Evolutionary conservation across 306 rosid species (phyloP).

Genomic region (Lagenaria siceraria): DNA sequence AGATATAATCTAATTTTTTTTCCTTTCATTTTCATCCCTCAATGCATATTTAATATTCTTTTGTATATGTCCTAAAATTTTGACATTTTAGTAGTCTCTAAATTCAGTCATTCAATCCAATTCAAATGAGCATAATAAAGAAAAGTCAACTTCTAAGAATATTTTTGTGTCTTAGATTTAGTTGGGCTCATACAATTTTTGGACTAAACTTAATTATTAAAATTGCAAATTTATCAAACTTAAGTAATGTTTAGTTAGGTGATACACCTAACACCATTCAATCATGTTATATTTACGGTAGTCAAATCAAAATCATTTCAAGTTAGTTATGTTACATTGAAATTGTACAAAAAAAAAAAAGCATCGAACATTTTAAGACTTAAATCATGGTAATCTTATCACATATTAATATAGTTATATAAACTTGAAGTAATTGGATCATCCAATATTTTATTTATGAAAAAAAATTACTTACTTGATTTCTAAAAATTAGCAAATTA

Average conservation of each 20-base stretch:
- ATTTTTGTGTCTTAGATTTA: neutral
- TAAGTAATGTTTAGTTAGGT: neutral
- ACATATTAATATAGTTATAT: neutral
- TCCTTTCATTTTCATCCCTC: too few relatives aligned
- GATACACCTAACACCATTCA: neutral
- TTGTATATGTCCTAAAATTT: neutral
- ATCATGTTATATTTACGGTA: neutral
- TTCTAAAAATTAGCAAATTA: neutral
- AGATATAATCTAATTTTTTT: too few relatives aligned
- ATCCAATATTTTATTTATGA: too few relatives aligned
- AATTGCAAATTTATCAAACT: neutral
- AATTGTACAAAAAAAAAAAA: too few relatives aligned
- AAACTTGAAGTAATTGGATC: too few relatives aligned
- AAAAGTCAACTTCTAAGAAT: neutral
- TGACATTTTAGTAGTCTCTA: neutral
- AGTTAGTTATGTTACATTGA: neutral
- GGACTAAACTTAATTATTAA: neutral
- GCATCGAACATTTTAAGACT: neutral
- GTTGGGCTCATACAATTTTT: neutral
- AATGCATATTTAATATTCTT: neutral
- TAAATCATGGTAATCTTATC: neutral
- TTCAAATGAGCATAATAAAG: neutral
- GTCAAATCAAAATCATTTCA: neutral
- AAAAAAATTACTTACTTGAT: neutral
- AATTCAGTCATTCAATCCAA: neutral